Evolutionary conservation across 768 basidiomycete genomes (phyloP).

Genomic region (Pulveroboletus ravenelii): DNA sequence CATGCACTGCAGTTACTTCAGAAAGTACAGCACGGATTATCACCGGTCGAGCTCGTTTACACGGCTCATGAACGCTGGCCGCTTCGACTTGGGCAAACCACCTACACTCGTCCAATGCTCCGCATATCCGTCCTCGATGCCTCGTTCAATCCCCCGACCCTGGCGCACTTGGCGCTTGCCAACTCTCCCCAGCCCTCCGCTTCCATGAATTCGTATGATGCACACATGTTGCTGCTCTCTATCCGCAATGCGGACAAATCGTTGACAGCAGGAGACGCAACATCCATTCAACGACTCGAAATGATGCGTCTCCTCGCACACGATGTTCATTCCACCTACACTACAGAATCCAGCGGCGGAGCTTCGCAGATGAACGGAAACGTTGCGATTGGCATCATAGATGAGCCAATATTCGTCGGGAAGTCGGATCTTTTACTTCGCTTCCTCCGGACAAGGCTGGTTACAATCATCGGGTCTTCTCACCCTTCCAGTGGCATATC

Average conservation of each 20-base stretch:
- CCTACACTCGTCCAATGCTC: constrained; percentile 24
- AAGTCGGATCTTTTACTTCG: constrained; percentile 61
- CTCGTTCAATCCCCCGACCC: constrained; percentile 90
- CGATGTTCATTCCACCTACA: constrained; percentile 30
- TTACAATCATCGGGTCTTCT: constrained; percentile 2
- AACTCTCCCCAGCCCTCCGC: constrained; percentile 30
- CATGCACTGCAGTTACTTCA: constrained; percentile 19
- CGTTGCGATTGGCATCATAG: constrained; percentile 74
- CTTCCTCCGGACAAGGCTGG: constrained; percentile 38
- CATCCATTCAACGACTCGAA: constrained; percentile 71
- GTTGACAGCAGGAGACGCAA: constrained; percentile 65
- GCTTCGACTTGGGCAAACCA: constrained; percentile 29
- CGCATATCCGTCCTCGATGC: constrained; percentile 80
- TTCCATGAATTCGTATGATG: constrained; percentile 47
- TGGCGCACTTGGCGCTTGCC: constrained; percentile 77
- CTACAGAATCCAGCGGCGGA: background rate
- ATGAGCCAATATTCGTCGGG: constrained; percentile 85
- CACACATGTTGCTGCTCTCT: constrained; percentile 74
- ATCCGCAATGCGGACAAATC: constrained; percentile 84
- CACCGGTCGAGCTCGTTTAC: constrained; percentile 57
- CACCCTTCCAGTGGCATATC: background rate
- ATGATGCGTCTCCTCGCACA: constrained; percentile 77
- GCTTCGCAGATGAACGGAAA: constrained; percentile 30
- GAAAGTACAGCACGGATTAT: constrained; percentile 41
- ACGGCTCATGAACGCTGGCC: constrained; percentile 65